Percentiles rank a stretch among this genome's conserved stretches.
These are phyloP conservation scores for Hansenula sp. DNA, from an alignment of 1,139 yeast genomes.

Conservation along the genomic window DNA sequence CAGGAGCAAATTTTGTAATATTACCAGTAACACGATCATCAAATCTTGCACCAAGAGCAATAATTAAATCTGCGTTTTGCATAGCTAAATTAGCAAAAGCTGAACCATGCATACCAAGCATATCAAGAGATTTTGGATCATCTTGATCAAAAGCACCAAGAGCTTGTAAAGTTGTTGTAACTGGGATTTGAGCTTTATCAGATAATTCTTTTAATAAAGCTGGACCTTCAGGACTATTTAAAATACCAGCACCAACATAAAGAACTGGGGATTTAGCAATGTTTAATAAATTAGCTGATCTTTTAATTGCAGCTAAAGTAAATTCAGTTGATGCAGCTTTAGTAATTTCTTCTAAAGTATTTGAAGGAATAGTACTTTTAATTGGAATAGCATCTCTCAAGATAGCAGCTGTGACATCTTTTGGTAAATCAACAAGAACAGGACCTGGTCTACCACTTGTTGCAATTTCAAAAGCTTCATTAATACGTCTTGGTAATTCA, in stretches of 20 bases:
- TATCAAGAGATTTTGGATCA: conserved; percentile 85
- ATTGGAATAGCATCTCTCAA: conserved; percentile 85
- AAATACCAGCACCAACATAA: conserved; percentile 89
- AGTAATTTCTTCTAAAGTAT: conserved; percentile 69
- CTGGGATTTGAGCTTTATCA: conserved; percentile 90
- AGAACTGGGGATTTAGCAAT: conserved; percentile 83
- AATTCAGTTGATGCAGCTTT: conserved; percentile 70
- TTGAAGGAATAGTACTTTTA: conserved; percentile 78
- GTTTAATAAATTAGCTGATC: conserved; percentile 77
- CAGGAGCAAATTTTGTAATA: conserved; percentile 87
- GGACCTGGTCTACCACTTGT: conserved; percentile 98
- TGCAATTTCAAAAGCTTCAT: conserved; percentile 97
- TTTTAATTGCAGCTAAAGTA: conserved; percentile 66
- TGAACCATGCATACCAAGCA: conserved; percentile 98
- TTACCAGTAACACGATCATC: conserved; percentile 97
- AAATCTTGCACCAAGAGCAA: conserved; percentile 95
- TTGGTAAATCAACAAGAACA: conserved; percentile 93
- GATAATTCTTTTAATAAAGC: conserved; percentile 73
- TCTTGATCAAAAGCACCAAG: conserved; percentile 92
- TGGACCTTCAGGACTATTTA: conserved; percentile 82
- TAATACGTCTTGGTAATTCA: conserved; percentile 91
- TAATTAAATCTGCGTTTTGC: conserved; percentile 87
- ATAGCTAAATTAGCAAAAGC: conserved; percentile 94
- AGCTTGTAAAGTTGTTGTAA: conserved; percentile 91
- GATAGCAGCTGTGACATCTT: conserved; percentile 93